A percentile compares a stretch with the other conserved stretches of the same genome.
Conservation (phyloP, 139 green algal species). For the Chlamydomonas sphaeroides region DNA sequence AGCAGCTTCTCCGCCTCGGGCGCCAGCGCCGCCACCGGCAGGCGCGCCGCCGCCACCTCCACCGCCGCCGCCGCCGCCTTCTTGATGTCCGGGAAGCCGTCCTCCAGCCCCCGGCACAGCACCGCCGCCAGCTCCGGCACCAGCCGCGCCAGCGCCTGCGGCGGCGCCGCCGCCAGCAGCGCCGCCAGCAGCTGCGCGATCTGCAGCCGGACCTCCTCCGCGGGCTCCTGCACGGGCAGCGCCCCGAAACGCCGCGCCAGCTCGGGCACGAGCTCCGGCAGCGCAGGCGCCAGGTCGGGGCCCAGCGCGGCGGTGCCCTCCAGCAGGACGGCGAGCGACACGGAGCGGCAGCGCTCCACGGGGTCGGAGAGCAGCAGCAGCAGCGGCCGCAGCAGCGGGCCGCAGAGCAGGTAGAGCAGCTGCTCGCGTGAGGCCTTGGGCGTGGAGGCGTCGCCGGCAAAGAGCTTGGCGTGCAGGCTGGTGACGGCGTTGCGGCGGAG, state of each 20-base stretch:
- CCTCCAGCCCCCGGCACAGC: constrained; percentile 67
- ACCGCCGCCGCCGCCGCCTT: constrained; percentile 59
- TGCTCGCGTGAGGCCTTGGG: constrained; percentile 27
- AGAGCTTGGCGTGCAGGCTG: constrained; percentile 52
- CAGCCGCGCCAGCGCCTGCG: constrained; percentile 18
- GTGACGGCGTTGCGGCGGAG: constrained; percentile 54
- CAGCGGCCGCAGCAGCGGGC: constrained; percentile 67
- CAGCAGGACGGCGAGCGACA: constrained; percentile 55
- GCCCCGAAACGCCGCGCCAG: constrained; percentile 63
- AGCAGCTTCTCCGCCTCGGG: constrained; percentile 52
- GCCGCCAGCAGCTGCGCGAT: constrained; percentile 33
- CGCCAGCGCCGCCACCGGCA: constrained; percentile 27
- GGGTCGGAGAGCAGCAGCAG: constrained; percentile 65
- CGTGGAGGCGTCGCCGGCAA: constrained; percentile 31
- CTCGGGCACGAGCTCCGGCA: constrained; percentile 66
- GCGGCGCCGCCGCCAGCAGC: constrained; percentile 17
- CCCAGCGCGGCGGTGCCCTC: constrained; percentile 23
- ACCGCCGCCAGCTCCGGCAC: constrained; percentile 41
- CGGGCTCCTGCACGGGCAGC: constrained; percentile 67
- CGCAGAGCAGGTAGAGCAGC: constrained; percentile 61
- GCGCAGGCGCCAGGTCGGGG: constrained; percentile 53
- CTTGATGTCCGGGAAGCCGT: constrained; percentile 82
- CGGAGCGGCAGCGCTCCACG: constrained; percentile 59
- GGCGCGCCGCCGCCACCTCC: constrained; percentile 30
- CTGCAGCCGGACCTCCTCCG: constrained; percentile 71